Conservation (phyloP, 345 rosid genomes). For the Sisymbrium altissimum region DNA sequence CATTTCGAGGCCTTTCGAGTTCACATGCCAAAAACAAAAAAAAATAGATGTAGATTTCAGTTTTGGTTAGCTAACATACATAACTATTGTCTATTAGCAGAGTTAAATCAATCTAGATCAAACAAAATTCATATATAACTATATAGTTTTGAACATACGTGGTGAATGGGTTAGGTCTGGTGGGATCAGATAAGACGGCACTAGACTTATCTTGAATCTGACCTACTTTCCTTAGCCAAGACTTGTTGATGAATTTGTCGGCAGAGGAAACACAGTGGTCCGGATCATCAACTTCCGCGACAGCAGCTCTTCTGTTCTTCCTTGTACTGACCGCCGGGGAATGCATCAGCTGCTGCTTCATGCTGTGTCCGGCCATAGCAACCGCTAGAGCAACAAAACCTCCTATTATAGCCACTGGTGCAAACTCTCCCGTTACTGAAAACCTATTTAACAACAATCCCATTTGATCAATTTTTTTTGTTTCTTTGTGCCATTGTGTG, state of each 20-base stretch:
- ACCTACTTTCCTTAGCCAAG: no score
- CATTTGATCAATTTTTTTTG: no score
- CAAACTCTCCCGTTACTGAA: no score
- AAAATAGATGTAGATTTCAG: neutral
- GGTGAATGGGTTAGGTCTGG: conserved; percentile 39
- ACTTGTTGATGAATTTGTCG: conserved; percentile 41
- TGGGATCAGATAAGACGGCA: conserved; percentile 24
- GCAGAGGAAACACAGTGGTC: conserved; percentile 30
- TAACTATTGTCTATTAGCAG: neutral
- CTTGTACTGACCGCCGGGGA: conserved; percentile 38
- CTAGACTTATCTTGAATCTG: conserved; percentile 44
- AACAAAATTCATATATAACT: neutral
- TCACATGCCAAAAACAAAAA: neutral
- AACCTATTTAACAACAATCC: conserved; percentile 25
- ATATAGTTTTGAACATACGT: conserved; percentile 25
- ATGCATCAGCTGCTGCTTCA: conserved; percentile 47
- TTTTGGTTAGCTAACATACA: neutral
- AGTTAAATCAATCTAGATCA: neutral
- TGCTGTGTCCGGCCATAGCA: conserved; percentile 38
- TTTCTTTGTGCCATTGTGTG: neutral
- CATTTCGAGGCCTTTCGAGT: conserved; percentile 34
- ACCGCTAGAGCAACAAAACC: conserved; percentile 41
- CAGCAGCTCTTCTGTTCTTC: conserved; percentile 49
- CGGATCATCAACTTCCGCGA: conserved; percentile 49
- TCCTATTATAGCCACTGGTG: conserved; percentile 41